Conservation (phyloP, 2,329 filamentous ascomycete species). For the Clarireedia monteithiana region DNA sequence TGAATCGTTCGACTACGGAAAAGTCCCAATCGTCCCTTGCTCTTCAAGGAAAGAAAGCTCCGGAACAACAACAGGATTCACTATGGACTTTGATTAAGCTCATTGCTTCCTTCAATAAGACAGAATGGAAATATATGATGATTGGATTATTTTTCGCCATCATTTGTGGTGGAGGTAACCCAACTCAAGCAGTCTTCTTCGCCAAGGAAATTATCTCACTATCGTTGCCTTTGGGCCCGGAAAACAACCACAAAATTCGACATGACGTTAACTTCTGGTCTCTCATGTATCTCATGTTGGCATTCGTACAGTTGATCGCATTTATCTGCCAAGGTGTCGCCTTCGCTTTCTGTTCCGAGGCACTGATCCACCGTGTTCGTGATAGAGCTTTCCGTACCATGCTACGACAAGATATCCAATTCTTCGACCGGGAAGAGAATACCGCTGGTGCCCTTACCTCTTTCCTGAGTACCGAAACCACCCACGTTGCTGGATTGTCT, state of each 20-base stretch:
- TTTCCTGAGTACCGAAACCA: conserved; percentile 84
- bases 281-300: conserved; percentile 82
- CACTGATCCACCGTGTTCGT: conserved; percentile 74
- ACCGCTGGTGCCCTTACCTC: conserved; percentile 82
- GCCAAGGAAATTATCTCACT: conserved; percentile 77
- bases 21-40: conserved; percentile 63
- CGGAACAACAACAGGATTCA: conserved; percentile 52
- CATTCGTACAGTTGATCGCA: conserved; percentile 61
- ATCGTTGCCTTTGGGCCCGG: conserved; percentile 29
- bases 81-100: conserved; percentile 72
- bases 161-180: conserved; percentile 76
- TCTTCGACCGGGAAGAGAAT: conserved; percentile 86
- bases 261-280: conserved; percentile 78
- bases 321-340: conserved; percentile 62
- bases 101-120: conserved; percentile 69
- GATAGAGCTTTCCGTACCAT: conserved; percentile 78
- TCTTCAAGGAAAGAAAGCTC: conserved; percentile 47
- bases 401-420: conserved; percentile 85
- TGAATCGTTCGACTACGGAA: conserved; percentile 46
- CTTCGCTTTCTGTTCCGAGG: conserved; percentile 82
- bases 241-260: conserved; percentile 42
- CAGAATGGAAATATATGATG: conserved; percentile 65
- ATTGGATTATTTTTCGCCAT: conserved; percentile 65
- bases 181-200: conserved; percentile 72
- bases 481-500: conserved; percentile 78